Percentiles rank a stretch among this genome's conserved stretches.
phyloP scores from a whole-genome alignment of 2,329 filamentous ascomycete genomes.

The Mycosphaerella sp. region DNA sequence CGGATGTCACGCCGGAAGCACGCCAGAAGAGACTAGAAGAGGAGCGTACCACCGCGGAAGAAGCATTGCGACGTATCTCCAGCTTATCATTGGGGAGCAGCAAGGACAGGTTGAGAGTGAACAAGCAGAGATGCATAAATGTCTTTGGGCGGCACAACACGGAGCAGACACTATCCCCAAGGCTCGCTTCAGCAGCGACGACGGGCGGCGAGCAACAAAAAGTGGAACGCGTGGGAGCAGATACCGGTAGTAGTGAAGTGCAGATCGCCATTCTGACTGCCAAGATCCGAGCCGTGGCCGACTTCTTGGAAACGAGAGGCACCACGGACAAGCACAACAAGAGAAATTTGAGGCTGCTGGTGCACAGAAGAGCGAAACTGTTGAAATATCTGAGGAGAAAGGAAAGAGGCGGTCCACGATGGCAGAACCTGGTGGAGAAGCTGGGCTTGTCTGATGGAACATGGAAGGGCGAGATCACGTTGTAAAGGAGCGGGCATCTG shows the following conservation, averaged over 20 bases:
- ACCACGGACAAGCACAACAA: constrained; percentile 92
- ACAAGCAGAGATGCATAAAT: constrained; percentile 76
- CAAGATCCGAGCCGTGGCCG: constrained; percentile 78
- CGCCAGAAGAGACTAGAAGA: constrained; percentile 31
- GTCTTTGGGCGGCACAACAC: constrained; percentile 89
- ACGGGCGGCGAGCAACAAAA: constrained; percentile 27
- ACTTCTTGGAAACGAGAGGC: constrained; percentile 62
- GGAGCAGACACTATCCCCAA: constrained; percentile 61
- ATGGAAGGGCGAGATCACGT: constrained; percentile 81
- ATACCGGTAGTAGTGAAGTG: constrained; percentile 95
- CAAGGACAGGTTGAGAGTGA: constrained; percentile 72
- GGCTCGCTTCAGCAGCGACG: constrained; percentile 33
- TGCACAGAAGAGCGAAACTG: constrained; percentile 84
- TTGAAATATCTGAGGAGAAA: constrained; percentile 79
- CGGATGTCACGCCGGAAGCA: constrained; percentile 43
- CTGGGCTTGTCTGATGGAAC: constrained; percentile 81
- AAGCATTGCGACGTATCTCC: constrained; percentile 74
- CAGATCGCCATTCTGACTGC: constrained; percentile 92
- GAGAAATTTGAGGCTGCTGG: constrained; percentile 75
- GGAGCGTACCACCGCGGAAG: constrained; percentile 55
- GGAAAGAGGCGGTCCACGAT: constrained; percentile 85
- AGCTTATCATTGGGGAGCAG: constrained; percentile 68
- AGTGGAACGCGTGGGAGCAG: constrained; percentile 67
- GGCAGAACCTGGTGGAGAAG: constrained; percentile 76
- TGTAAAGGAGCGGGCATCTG: constrained; percentile 39